Conservation (phyloP, 345 rosid genomes). For the Populus tremula region DNA sequence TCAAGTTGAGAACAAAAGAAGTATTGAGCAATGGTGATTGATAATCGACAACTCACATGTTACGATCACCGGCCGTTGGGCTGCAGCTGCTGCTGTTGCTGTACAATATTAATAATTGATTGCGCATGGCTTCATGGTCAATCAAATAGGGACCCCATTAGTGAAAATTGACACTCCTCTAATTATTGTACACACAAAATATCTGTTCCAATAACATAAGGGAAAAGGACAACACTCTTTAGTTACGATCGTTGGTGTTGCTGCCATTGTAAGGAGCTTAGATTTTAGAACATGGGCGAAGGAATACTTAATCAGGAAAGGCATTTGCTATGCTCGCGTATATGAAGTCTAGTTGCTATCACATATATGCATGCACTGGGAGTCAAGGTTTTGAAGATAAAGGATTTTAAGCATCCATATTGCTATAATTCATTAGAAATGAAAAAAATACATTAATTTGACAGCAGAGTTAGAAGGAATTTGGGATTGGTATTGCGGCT, state of each 20-base stretch:
- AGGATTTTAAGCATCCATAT: not conserved
- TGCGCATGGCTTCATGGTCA: constrained; percentile 13
- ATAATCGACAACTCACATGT: constrained; percentile 5
- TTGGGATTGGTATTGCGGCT: too few species aligned
- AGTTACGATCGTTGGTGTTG: not conserved
- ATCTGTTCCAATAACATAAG: not conserved
- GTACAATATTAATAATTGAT: not conserved
- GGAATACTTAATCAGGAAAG: not conserved
- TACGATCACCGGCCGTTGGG: not conserved
- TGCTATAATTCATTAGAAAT: not conserved
- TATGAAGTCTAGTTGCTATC: constrained; percentile 5
- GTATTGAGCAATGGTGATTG: not conserved
- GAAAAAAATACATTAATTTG: not conserved
- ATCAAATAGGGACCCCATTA: not conserved
- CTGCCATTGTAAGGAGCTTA: not conserved
- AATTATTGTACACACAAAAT: not conserved
- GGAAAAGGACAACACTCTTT: not conserved
- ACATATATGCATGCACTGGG: not conserved
- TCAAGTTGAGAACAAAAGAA: not conserved
- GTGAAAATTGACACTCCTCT: not conserved
- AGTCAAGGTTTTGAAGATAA: not conserved
- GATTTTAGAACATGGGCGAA: not conserved
- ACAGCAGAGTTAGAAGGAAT: not conserved
- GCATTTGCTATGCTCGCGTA: not conserved
- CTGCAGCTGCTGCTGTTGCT: not conserved